Conservation (phyloP, 2,329 filamentous ascomycete genomes). For the Macrophomina pseudophaseolina region DNA sequence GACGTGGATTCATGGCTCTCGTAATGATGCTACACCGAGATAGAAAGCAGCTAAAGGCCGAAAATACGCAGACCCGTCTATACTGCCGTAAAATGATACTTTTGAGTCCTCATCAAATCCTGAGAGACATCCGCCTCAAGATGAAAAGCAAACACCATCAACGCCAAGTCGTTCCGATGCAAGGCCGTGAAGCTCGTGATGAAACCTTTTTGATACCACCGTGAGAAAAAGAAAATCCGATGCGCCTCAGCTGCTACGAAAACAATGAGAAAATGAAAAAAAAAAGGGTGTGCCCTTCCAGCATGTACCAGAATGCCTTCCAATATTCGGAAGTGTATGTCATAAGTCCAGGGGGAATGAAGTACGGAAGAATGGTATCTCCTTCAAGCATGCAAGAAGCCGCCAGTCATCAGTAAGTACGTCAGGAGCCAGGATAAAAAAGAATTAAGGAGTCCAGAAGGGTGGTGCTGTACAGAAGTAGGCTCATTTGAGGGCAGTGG, state of each 20-base stretch:
- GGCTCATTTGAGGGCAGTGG: background rate
- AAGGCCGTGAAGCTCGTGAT: slow-evolving; percentile 19
- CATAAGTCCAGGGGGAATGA: slow-evolving; percentile 14
- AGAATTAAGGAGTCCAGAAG: background rate
- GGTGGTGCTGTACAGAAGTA: slow-evolving; percentile 12
- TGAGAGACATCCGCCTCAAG: background rate
- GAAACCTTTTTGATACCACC: background rate
- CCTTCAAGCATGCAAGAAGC: background rate
- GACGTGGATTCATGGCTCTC: background rate
- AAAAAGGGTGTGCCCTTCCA: background rate
- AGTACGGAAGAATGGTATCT: background rate
- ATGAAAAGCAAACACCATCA: background rate
- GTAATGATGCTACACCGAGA: slow-evolving; percentile 15
- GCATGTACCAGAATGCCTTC: slow-evolving; percentile 13
- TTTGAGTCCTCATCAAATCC: background rate
- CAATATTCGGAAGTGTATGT: slow-evolving; percentile 10
- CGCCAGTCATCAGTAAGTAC: background rate
- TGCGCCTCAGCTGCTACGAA: background rate
- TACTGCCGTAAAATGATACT: slow-evolving; percentile 4
- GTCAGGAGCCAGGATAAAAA: background rate
- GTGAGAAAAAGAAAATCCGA: background rate
- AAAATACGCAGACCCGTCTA: slow-evolving; percentile 6
- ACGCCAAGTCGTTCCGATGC: background rate
- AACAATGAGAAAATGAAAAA: background rate
- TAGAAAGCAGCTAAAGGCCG: background rate